Evolutionary conservation across 2,329 filamentous ascomycete genomes (phyloP).

Genomic region (Botryotinia calthae): DNA sequence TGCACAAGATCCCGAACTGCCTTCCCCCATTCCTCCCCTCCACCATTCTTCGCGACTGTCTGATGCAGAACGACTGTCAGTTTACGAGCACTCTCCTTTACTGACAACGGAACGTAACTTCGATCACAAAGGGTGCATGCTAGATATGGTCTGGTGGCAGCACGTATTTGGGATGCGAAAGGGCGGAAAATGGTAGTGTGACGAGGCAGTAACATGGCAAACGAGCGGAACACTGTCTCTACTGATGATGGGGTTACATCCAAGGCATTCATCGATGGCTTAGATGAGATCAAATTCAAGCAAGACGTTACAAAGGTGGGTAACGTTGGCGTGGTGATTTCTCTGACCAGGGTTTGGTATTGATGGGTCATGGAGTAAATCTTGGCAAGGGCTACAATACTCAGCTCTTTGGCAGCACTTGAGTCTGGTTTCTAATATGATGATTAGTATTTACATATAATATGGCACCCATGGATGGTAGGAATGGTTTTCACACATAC

Average conservation of each 20-base stretch:
- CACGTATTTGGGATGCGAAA: slow-evolving; percentile 65
- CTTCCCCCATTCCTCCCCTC: slow-evolving; percentile 75
- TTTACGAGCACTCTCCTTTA: slow-evolving; percentile 58
- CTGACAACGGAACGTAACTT: slow-evolving; percentile 48
- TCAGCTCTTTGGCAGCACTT: slow-evolving; percentile 69
- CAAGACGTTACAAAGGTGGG: slow-evolving; percentile 43
- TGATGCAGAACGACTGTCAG: slow-evolving; percentile 71
- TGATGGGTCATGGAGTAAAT: slow-evolving; percentile 82
- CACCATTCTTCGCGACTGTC: slow-evolving; percentile 76
- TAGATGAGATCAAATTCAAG: slow-evolving; percentile 59
- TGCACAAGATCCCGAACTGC: slow-evolving; percentile 60
- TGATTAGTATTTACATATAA: neutral
- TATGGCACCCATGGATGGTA: slow-evolving; percentile 21
- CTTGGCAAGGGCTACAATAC: slow-evolving; percentile 72
- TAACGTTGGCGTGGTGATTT: slow-evolving; percentile 52
- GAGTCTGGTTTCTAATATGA: slow-evolving; percentile 69
- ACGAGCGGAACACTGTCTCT: slow-evolving; percentile 68
- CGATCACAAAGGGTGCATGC: slow-evolving; percentile 60
- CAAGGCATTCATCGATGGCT: slow-evolving; percentile 40
- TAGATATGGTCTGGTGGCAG: slow-evolving; percentile 58
- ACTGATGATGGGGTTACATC: slow-evolving; percentile 51
- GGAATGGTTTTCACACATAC: slow-evolving; percentile 43
- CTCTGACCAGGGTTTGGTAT: slow-evolving; percentile 78
- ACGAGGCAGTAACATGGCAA: slow-evolving; percentile 69
- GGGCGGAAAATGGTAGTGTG: slow-evolving; percentile 83